Base-by-base conservation (phyloP, 805 yeast species). In the Saccharomycopsis sp. region DNA sequence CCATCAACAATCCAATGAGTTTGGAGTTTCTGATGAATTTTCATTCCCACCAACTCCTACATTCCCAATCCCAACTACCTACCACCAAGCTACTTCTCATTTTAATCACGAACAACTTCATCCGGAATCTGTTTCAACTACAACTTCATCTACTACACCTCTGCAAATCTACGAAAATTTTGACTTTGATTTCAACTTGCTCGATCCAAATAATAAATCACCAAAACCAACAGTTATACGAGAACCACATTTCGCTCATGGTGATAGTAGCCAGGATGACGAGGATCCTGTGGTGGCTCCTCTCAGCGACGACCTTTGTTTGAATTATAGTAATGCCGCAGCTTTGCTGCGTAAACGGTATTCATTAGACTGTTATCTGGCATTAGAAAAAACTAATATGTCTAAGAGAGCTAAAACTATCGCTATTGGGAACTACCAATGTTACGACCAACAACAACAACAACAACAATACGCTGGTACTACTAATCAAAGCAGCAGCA, bases 381-480 rank as follows among this genome's bases (percentile, higher is more conserved):
- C 21, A 17, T 34, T 6, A 17, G 20, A 5, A 11, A 34, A 14
- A 13, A 13, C 7, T 6, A 21, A 8, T 9, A 37, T 37, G 40
- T 37, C 40, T 29, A 37, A 37, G 29, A 21, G 40, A 21, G 20
- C 40, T n/a, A 37, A 37, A 22, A 37, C 29, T 14, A 22, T 37
- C 4, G 29, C 29, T 22, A 37, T 37, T 27, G 29, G 19, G 9
- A 5, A 11, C 4, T 21, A 24, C 17, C 7, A 34, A 8, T 34
- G 20, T 24, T 17, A 34, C 21, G 7, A 34, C n/a, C 21, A 34
- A 21, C 21, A 34, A 7, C 6, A 17, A 6, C 21, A 14, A 14
- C 8, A n/a, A 8, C 35, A 14, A n/a, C 34, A 26, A 26, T 17
- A 28, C 37, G 4, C n/a, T n/a, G 13, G 31, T n/a, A n/a, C 31